Evolutionary conservation across 805 yeast species (phyloP).

Genomic region (Debaryomyces hansenii): DNA sequence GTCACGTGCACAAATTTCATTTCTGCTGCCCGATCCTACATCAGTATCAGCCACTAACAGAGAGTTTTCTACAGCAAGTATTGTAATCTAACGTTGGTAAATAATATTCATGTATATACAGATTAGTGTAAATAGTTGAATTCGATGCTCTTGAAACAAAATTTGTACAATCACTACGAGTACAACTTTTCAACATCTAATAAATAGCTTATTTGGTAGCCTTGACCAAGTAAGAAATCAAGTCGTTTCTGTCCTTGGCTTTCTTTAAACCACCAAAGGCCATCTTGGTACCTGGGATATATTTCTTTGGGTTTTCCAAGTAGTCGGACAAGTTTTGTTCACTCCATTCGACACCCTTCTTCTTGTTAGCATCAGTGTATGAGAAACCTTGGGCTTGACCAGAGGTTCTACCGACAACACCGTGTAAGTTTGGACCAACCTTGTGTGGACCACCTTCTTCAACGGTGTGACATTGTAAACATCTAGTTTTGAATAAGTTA

Average conservation of each 20-base stretch:
- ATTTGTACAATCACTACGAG: no score
- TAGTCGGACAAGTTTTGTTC: conserved; percentile 90
- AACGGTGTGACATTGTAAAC: conserved; percentile 97
- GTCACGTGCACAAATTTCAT: neutral
- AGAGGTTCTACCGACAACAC: conserved; percentile 87
- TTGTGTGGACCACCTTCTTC: conserved; percentile 96
- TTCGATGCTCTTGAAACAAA: neutral
- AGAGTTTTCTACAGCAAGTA: neutral
- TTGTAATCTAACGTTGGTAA: neutral
- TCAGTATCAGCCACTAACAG: neutral
- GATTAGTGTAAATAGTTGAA: neutral
- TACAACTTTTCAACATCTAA: neutral
- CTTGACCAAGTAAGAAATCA: conserved; percentile 75
- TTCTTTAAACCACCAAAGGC: conserved; percentile 99
- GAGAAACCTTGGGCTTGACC: conserved; percentile 93
- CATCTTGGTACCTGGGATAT: conserved; percentile 99
- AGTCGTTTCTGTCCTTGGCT: conserved; percentile 97
- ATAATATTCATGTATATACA: neutral
- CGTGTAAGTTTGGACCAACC: conserved; percentile 98
- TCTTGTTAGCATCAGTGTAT: conserved; percentile 97
- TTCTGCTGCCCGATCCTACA: neutral
- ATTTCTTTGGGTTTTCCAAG: conserved; percentile 99
- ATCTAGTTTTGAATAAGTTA: conserved; percentile 96
- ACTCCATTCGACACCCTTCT: conserved; percentile 86
- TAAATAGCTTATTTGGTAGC: conserved; percentile 38